A percentile compares a stretch with the other conserved stretches of the same genome.
These are phyloP conservation scores for Vitis riparia DNA, from an alignment of 164 flowering plant genomes.

Conservation along the genomic window DNA sequence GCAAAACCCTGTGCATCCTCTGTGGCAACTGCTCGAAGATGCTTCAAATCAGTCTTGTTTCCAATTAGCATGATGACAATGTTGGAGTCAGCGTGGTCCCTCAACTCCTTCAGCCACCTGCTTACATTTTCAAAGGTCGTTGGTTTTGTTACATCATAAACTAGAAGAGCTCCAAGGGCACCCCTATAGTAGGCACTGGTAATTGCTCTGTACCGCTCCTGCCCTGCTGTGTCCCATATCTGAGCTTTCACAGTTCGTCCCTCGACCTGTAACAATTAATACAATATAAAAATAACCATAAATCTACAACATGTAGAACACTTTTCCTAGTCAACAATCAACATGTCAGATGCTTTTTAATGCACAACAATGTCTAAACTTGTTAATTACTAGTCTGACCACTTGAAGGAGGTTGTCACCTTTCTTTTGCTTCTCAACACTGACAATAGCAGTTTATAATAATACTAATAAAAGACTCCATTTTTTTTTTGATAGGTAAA, in stretches of 20 bases:
- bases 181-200: constrained; percentile 80
- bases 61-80: constrained; percentile 70
- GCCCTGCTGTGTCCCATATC: constrained; percentile 85
- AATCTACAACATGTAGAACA: too few species aligned
- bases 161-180: constrained; percentile 75
- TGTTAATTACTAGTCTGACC: too few species aligned
- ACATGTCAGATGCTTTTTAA: too few species aligned
- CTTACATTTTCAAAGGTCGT: constrained; percentile 65
- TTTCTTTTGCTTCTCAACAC: too few species aligned
- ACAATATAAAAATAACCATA: too few species aligned
- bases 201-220: constrained; percentile 75
- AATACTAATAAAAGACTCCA: too few species aligned
- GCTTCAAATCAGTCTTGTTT: constrained; percentile 76
- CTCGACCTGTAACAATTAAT: constrained; percentile 44
- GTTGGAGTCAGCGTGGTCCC: constrained; percentile 76
- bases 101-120: constrained; percentile 70
- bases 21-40: constrained; percentile 68
- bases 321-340: too few species aligned
- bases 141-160: constrained; percentile 72
- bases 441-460: too few species aligned
- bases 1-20: constrained; percentile 75
- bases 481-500: too few species aligned
- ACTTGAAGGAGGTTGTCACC: too few species aligned
- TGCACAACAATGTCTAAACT: too few species aligned
- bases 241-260: constrained; percentile 70